A percentile compares a stretch with the other conserved stretches of the same genome.
Evolutionary conservation across 1,284 basidiomycete genomes (phyloP).

Genomic region (Schizophyllum amplum): DNA sequence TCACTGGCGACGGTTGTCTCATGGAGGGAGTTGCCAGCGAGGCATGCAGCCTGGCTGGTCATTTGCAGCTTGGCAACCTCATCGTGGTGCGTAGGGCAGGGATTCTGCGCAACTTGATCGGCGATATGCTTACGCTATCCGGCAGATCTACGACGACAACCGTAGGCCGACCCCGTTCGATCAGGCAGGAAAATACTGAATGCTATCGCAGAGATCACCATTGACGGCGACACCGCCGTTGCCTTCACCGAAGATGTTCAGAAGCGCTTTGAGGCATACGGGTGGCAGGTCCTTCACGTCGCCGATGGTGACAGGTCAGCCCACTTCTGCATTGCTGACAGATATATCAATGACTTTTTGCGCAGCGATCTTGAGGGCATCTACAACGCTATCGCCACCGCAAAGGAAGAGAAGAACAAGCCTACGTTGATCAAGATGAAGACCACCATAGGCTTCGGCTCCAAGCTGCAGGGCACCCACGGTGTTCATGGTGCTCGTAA

Average conservation of each 20-base stretch:
- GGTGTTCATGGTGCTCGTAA: slow-evolving; percentile 87
- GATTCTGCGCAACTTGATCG: slow-evolving; percentile 7
- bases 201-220: slow-evolving; percentile 72
- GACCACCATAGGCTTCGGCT: slow-evolving; percentile 93
- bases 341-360: neutral
- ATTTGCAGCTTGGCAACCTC: slow-evolving; percentile 89
- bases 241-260: slow-evolving; percentile 94
- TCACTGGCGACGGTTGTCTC: slow-evolving; percentile 91
- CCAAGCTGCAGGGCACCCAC: slow-evolving; percentile 86
- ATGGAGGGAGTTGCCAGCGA: slow-evolving; percentile 94
- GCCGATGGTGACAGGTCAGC: slow-evolving; percentile 73
- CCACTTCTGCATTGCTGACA: slow-evolving; percentile 1
- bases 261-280: slow-evolving; percentile 84
- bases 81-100: slow-evolving; percentile 57
- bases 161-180: too few relatives aligned
- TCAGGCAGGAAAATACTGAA: too few relatives aligned
- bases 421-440: slow-evolving; percentile 82
- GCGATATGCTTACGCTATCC: slow-evolving; percentile 1
- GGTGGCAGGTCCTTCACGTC: slow-evolving; percentile 89
- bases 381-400: slow-evolving; percentile 73
- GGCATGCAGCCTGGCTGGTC: slow-evolving; percentile 87
- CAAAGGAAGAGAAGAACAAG: slow-evolving; percentile 70
- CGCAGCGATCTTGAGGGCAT: slow-evolving; percentile 73
- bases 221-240: slow-evolving; percentile 87
- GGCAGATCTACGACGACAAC: slow-evolving; percentile 84